Evolutionary conservation across 2,329 filamentous ascomycete genomes (phyloP).

Genomic region (Cytospora chrysosperma): DNA sequence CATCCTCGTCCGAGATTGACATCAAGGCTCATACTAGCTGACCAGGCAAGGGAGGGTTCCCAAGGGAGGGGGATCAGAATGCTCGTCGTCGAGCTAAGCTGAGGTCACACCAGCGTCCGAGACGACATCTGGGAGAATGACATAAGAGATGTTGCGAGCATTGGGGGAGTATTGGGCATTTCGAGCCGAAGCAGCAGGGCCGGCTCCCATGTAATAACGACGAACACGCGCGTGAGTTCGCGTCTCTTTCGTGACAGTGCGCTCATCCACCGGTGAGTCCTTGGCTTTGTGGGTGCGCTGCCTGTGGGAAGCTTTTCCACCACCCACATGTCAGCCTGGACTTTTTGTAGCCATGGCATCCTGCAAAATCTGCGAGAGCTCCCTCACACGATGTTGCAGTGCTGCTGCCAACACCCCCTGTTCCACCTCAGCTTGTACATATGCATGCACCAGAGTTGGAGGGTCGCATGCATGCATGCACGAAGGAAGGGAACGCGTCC

Average conservation of each 20-base stretch:
- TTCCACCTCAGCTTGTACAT: slow-evolving; percentile 5
- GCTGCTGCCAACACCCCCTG: slow-evolving; percentile 6
- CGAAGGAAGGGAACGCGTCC: slow-evolving; percentile 2
- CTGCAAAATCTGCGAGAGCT: slow-evolving; percentile 9
- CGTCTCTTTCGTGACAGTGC: slow-evolving; percentile 7
- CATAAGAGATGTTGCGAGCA: not conserved
- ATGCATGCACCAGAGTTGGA: slow-evolving; percentile 14
- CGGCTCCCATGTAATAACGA: slow-evolving; percentile 1
- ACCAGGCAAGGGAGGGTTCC: not conserved
- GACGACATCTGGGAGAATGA: not conserved
- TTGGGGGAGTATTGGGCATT: too few species aligned
- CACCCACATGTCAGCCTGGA: slow-evolving; percentile 1
- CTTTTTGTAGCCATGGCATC: slow-evolving; percentile 14
- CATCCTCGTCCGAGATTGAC: not conserved
- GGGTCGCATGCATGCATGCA: not conserved
- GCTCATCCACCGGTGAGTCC: not conserved
- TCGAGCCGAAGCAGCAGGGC: not conserved
- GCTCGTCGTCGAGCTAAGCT: not conserved
- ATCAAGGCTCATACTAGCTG: not conserved
- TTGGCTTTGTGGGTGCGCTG: not conserved
- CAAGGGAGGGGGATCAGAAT: not conserved
- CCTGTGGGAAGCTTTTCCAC: not conserved
- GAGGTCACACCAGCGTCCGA: not conserved
- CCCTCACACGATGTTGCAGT: not conserved
- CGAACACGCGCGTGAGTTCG: slow-evolving; percentile 6